phyloP scores from a whole-genome alignment of 176 grass and related monocot genomes.

The Ensete ventricosum region DNA sequence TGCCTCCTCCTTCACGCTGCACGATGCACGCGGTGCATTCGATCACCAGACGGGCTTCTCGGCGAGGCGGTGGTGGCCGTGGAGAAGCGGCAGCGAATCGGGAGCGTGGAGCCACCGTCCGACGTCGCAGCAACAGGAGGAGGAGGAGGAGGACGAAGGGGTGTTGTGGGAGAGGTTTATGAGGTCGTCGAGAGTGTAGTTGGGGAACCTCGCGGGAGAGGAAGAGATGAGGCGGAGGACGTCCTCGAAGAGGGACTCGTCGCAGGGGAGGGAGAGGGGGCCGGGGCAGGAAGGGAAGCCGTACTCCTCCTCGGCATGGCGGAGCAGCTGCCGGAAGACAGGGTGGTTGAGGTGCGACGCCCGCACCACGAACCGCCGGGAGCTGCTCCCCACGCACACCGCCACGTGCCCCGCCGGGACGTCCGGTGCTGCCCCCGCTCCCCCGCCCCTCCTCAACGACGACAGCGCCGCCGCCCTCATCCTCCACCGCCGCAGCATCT shows the following conservation, averaged over 20 bases:
- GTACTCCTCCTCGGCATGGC: conserved; percentile 77
- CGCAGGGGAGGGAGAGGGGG: conserved; percentile 74
- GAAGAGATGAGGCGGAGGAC: conserved; percentile 58
- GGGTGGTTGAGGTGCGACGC: conserved; percentile 86
- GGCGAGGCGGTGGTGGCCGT: conserved; percentile 26
- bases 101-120: conserved; percentile 8
- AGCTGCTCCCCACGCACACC: conserved; percentile 56
- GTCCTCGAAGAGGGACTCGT: conserved; percentile 71
- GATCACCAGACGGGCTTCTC: conserved; percentile 50
- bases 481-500: conserved; percentile 74
- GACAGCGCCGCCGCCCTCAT: conserved; percentile 37
- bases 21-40: not conserved
- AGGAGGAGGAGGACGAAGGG: conserved; percentile 10
- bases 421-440: not conserved
- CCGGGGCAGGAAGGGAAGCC: conserved; percentile 45
- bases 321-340: conserved; percentile 78
- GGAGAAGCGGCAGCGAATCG: conserved; percentile 59
- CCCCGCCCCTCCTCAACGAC: not conserved
- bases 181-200: conserved; percentile 59
- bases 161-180: not conserved
- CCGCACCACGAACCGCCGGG: conserved; percentile 72
- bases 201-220: not conserved
- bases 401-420: conserved; percentile 73
- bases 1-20: no score
- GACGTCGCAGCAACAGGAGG: conserved; percentile 41